Conservation (phyloP, 1,284 basidiomycete species). For the Rhodotorula sp. region DNA sequence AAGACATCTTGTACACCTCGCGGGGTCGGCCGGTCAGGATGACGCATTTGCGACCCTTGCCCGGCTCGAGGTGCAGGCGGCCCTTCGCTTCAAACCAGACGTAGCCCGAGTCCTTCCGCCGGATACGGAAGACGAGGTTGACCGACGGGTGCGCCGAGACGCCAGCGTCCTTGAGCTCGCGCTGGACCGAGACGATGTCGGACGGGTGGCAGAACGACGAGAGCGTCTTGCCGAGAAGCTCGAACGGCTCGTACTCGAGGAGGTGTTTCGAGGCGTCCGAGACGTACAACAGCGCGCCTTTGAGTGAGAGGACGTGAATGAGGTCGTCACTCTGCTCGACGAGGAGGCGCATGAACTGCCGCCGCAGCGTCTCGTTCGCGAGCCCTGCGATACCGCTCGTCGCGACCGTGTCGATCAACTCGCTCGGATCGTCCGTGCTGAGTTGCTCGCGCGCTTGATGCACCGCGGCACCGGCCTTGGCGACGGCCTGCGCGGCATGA, state of each 20-base stretch:
- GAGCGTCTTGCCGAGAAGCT: conserved; percentile 73
- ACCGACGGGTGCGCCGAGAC: conserved; percentile 53
- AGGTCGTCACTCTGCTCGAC: conserved; percentile 57
- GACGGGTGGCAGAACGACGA: conserved; percentile 79
- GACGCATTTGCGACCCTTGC: conserved; percentile 53
- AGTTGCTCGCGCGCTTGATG: conserved; percentile 19
- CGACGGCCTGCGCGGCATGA: not conserved
- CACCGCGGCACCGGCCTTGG: not conserved
- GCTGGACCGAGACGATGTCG: conserved; percentile 84
- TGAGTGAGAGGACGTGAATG: conserved; percentile 84
- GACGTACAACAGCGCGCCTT: conserved; percentile 87
- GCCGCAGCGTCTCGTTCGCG: conserved; percentile 20
- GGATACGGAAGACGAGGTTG: conserved; percentile 74
- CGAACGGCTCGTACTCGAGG: conserved; percentile 50
- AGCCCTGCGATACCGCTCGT: conserved; percentile 7
- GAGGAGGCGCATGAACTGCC: conserved; percentile 35
- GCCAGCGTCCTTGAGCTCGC: conserved; percentile 78
- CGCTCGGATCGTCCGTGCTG: conserved; percentile 14
- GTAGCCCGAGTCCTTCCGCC: conserved; percentile 64
- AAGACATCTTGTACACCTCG: conserved; percentile 64
- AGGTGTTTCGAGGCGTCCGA: conserved; percentile 69
- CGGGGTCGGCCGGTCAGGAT: conserved; percentile 74
- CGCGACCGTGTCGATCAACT: conserved; percentile 27
- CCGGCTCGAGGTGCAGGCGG: conserved; percentile 59
- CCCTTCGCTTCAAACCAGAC: conserved; percentile 84